These are phyloP conservation scores for Debaryomyces maramus DNA, from an alignment of 805 yeast species.

Conservation along the genomic window DNA sequence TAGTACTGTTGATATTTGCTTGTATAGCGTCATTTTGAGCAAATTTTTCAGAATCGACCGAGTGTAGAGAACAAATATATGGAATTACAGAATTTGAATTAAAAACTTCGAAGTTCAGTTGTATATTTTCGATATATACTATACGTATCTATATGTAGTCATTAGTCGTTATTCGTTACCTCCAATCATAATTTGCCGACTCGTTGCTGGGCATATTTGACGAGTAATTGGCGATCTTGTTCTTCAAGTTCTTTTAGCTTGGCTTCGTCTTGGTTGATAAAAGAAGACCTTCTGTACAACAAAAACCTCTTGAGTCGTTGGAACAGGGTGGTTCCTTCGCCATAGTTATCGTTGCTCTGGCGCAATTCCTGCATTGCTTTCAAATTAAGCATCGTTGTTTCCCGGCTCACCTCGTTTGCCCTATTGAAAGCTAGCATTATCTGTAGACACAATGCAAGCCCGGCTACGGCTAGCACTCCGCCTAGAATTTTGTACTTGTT, in stretches of 20 bases:
- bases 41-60: too few relatives aligned
- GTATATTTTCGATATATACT: too few relatives aligned
- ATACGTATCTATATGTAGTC: too few relatives aligned
- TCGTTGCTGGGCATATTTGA: slow-evolving; percentile 32
- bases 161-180: too few relatives aligned
- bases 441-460: slow-evolving; percentile 33
- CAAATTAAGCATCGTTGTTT: slow-evolving; percentile 26
- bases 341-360: slow-evolving; percentile 26
- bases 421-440: slow-evolving; percentile 37
- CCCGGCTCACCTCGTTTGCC: slow-evolving; percentile 28
- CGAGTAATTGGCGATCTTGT: slow-evolving; percentile 31
- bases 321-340: slow-evolving; percentile 26
- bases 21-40: too few relatives aligned
- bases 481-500: slow-evolving; percentile 43
- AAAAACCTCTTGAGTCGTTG: slow-evolving; percentile 36
- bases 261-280: slow-evolving; percentile 19
- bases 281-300: slow-evolving; percentile 29
- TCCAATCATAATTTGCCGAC: slow-evolving; percentile 14
- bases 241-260: slow-evolving; percentile 14
- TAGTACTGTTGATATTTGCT: too few relatives aligned
- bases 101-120: too few relatives aligned
- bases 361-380: slow-evolving; percentile 30
- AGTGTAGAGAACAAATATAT: too few relatives aligned
- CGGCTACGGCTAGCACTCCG: slow-evolving; percentile 34
- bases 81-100: too few relatives aligned